Evolutionary conservation across 495 filamentous ascomycete genomes (phyloP), one percentile per base, ranked within the genome.

Genomic region (Aspergillus sclerotiicarbonarius): DNA sequence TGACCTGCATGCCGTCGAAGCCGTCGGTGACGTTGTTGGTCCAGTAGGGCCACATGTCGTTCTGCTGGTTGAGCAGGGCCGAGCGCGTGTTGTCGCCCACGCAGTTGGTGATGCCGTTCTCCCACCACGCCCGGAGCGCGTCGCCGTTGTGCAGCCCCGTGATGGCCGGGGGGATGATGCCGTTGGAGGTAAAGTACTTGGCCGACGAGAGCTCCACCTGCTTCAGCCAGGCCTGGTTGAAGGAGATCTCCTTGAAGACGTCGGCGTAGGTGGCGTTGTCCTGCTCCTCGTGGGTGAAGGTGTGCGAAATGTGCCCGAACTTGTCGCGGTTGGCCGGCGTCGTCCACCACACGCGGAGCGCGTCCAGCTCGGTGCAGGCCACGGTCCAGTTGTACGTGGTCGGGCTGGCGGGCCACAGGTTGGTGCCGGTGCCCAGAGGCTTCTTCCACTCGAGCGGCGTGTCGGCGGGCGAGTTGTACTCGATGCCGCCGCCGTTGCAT

Each of bases 141-240:
- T 87, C 84, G 13, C 80, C 84, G 67, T 87, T 87, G 71, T 86
- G 83, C 9, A 87, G 58, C 45, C 84, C 84, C 1, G 84, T 87
- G 53, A 87, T 87, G 54, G 80, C 82, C 0, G 84, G 84, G 9
- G 84, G 84, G 59, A 87, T 83, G 53, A 87, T 76, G 25, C 84
- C 84, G 31, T 72, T 74, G 19, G 66, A 58, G 15, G 78, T 83
- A 56, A 76, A 85, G 53, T 73, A 62, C 13, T 41, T 60, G 10
- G 74, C 74, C 15, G 59, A 30, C 45, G 67, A 62, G 35, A 87
- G 66, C 10, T 80, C 81, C 12, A 79, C 67, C 56, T 80, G 75
- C 59, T 75, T 67, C 32, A 85, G 62, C 83, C 83, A 87, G 33
- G 76, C 80, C 50, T 79, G 69, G 71, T 87, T 87, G 72, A 80